Evolutionary conservation across 805 yeast species (phyloP).

Genomic region (Naumovozyma dairenensis): DNA sequence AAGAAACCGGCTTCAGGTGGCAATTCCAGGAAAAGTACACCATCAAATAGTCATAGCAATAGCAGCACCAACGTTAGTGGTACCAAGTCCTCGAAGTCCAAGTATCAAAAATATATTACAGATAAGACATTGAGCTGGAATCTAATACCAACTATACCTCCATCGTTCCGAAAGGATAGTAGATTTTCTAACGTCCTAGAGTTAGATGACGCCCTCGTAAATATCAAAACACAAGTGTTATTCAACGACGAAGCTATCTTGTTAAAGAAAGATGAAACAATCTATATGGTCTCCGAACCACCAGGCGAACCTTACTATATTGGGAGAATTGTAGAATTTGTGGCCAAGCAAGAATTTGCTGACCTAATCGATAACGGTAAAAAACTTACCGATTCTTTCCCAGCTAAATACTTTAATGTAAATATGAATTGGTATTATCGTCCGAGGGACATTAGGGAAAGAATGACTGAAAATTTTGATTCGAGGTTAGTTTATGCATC

Average conservation of each 20-base stretch:
- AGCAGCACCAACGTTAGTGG: too few species aligned
- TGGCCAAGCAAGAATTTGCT: constrained; percentile 22
- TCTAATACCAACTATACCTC: constrained; percentile 26
- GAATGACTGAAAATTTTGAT: constrained; percentile 38
- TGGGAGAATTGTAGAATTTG: constrained; percentile 74
- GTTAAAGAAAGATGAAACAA: constrained; percentile 40
- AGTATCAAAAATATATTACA: constrained; percentile 18
- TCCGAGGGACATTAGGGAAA: constrained; percentile 70
- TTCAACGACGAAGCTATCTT: constrained; percentile 11
- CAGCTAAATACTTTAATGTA: constrained; percentile 46
- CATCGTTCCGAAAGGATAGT: constrained; percentile 21
- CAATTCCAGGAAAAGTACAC: too few species aligned
- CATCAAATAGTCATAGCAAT: too few species aligned
- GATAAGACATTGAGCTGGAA: constrained; percentile 22
- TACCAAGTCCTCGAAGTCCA: too few species aligned
- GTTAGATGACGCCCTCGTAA: constrained; percentile 31
- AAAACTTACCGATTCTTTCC: constrained; percentile 24
- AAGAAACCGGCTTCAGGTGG: too few species aligned
- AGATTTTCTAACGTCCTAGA: constrained; percentile 32
- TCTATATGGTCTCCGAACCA: constrained; percentile 82
- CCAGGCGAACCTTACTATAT: constrained; percentile 91
- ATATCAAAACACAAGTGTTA: constrained; percentile 21
- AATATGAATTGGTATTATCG: constrained; percentile 88
- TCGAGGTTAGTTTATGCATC: constrained; percentile 74
- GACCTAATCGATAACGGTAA: constrained; percentile 8